Conservation (phyloP, 2,329 filamentous ascomycete species). For the Clonostachys rosea region DNA sequence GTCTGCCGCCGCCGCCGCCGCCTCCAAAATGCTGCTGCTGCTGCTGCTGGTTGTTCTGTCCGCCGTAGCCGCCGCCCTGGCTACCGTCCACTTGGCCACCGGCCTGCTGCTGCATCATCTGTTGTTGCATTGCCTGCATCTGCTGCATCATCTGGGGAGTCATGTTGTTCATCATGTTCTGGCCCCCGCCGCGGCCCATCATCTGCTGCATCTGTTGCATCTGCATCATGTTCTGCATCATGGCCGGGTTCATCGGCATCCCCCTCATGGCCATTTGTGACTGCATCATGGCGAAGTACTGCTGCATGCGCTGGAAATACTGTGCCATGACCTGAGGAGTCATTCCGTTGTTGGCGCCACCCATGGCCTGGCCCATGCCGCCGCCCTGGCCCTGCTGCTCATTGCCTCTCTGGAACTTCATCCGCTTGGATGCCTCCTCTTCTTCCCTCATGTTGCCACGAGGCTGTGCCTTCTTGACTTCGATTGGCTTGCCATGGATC, state of each 20-base stretch:
- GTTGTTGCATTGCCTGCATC: conserved; percentile 40
- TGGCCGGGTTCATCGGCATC: conserved; percentile 69
- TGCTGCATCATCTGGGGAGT: conserved; percentile 55
- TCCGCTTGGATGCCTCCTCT: conserved; percentile 64
- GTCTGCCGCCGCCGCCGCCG: conserved; percentile 10
- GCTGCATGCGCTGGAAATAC: conserved; percentile 98
- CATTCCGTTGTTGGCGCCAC: conserved; percentile 57
- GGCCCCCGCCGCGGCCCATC: conserved; percentile 33
- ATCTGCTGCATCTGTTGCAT: conserved; percentile 67
- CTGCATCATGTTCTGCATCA: conserved; percentile 73
- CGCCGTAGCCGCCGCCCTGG: conserved; percentile 7
- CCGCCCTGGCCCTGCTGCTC: conserved; percentile 28
- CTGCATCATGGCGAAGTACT: conserved; percentile 94
- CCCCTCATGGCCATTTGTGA: conserved; percentile 80
- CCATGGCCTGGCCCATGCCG: conserved; percentile 35
- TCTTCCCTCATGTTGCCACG: conserved; percentile 91
- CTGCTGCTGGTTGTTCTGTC: conserved; percentile 35
- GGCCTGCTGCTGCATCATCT: conserved; percentile 21
- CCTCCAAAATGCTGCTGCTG: conserved; percentile 23
- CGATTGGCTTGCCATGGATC: conserved; percentile 93
- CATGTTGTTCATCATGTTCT: conserved; percentile 36
- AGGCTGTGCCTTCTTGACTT: conserved; percentile 97
- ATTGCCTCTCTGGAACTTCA: conserved; percentile 37
- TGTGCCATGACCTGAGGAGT: conserved; percentile 97
- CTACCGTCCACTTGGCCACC: conserved; percentile 9